These are phyloP conservation scores for Amphicarpaea edgeworthii DNA, from an alignment of 306 rosid species.

Conservation along the genomic window DNA sequence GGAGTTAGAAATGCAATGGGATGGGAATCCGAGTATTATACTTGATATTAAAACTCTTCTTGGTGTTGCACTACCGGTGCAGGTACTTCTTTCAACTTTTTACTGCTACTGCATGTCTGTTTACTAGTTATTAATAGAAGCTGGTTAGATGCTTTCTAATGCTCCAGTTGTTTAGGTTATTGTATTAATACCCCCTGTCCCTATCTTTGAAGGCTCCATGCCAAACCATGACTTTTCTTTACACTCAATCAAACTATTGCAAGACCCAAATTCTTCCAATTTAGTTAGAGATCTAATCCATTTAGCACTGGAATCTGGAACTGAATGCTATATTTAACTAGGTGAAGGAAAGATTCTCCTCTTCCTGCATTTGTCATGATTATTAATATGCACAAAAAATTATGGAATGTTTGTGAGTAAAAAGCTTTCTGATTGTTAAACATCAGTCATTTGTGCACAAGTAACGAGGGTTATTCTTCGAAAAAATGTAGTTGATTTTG, in stretches of 20 bases:
- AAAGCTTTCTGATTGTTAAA: constrained; percentile 32
- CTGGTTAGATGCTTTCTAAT: constrained; percentile 33
- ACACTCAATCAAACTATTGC: constrained; percentile 28
- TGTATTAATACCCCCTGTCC: not conserved
- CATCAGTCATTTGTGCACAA: constrained; percentile 13
- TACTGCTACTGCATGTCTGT: constrained; percentile 3
- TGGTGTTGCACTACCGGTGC: constrained; percentile 88
- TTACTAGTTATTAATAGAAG: constrained; percentile 18
- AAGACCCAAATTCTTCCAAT: constrained; percentile 6
- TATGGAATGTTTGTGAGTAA: constrained; percentile 11
- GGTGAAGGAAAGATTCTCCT: constrained; percentile 25
- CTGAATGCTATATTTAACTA: constrained; percentile 20
- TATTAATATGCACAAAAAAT: constrained; percentile 20
- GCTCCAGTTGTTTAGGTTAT: not conserved
- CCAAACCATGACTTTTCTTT: constrained; percentile 35
- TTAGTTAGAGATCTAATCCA: constrained; percentile 17
- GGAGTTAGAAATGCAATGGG: constrained; percentile 99
- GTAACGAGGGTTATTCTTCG: constrained; percentile 8
- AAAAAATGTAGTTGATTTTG: constrained; percentile 42
- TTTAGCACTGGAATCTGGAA: constrained; percentile 19
- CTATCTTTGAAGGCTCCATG: constrained; percentile 15
- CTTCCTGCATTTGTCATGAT: constrained; percentile 16
- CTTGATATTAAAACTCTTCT: constrained; percentile 85
- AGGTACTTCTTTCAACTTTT: constrained; percentile 59
- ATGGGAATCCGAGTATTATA: constrained; percentile 93